phyloP scores from a whole-genome alignment of 495 filamentous ascomycete genomes.

The Physcia stellaris region DNA sequence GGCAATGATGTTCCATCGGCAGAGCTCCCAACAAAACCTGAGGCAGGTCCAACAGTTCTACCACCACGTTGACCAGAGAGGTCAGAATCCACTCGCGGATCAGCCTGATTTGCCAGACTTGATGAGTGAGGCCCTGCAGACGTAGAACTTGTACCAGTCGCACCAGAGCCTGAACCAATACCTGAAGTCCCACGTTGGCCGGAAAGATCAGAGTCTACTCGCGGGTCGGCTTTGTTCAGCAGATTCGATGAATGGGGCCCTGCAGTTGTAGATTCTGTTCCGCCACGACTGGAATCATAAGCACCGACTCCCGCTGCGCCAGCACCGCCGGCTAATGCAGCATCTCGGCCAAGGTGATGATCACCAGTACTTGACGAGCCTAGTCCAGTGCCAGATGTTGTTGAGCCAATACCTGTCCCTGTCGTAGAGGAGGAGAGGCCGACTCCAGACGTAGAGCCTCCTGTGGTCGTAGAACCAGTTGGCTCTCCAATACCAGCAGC shows the following conservation, averaged over 20 bases:
- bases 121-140: constrained; percentile 22
- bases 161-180: too few relatives aligned
- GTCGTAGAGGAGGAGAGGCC: too few relatives aligned
- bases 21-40: too few relatives aligned
- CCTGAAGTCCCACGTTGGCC: constrained; percentile 6
- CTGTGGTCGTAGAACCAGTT: not conserved
- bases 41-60: constrained; percentile 10
- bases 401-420: too few relatives aligned
- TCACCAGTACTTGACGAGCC: not conserved
- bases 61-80: constrained; percentile 22
- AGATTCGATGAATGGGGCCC: constrained; percentile 36
- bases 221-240: constrained; percentile 38
- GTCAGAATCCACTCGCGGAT: constrained; percentile 35
- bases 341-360: constrained; percentile 8
- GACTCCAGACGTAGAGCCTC: not conserved
- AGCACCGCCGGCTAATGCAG: constrained; percentile 9
- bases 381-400: too few relatives aligned
- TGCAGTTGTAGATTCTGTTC: constrained; percentile 15
- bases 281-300: constrained; percentile 8
- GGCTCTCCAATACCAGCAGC: constrained; percentile 4
- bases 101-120: constrained; percentile 29
- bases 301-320: constrained; percentile 10
- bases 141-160: not conserved
- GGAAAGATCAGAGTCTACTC: constrained; percentile 13
- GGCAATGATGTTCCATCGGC: too few relatives aligned